Percentiles rank a stretch among this genome's conserved stretches.
Evolutionary conservation across 2,329 filamentous ascomycete genomes (phyloP).

Genomic region (Arachnomyces sp.): DNA sequence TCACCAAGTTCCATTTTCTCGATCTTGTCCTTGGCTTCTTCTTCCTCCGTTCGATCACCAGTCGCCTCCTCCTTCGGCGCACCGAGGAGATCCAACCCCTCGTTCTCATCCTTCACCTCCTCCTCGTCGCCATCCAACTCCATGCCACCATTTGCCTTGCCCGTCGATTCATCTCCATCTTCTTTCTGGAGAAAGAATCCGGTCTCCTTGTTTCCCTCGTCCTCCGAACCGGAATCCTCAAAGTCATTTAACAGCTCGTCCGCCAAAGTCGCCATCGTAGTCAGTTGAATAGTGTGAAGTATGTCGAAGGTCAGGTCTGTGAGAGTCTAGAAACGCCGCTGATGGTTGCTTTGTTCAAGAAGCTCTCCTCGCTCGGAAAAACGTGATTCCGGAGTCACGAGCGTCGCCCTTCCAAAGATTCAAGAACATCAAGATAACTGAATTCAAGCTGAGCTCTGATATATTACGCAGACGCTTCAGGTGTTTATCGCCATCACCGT

Average conservation of each 20-base stretch:
- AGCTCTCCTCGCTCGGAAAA: not conserved
- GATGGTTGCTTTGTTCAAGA: not conserved
- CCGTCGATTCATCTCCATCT: slow-evolving; percentile 17
- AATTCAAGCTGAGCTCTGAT: not conserved
- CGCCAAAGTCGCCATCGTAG: slow-evolving; percentile 74
- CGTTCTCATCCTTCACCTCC: slow-evolving; percentile 56
- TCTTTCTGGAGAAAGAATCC: slow-evolving; percentile 39
- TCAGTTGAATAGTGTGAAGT: slow-evolving; percentile 1
- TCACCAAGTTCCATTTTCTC: slow-evolving; percentile 72
- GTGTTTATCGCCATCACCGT: not conserved
- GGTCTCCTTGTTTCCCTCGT: slow-evolving; percentile 54
- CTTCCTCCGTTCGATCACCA: slow-evolving; percentile 48
- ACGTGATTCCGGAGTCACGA: not conserved
- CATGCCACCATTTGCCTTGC: slow-evolving; percentile 38
- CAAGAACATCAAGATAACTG: not conserved
- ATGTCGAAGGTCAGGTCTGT: not conserved
- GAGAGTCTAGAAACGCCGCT: not conserved
- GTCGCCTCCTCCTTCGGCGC: slow-evolving; percentile 24
- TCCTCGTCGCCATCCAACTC: slow-evolving; percentile 55
- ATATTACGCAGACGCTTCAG: not conserved
- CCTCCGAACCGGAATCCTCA: slow-evolving; percentile 67
- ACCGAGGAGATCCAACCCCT: slow-evolving; percentile 38
- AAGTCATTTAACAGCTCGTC: slow-evolving; percentile 92
- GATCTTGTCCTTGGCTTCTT: slow-evolving; percentile 67
- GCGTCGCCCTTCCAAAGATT: not conserved